phyloP scores from a whole-genome alignment of 2,329 filamentous ascomycete species.

The Cladophialophora immunda region DNA sequence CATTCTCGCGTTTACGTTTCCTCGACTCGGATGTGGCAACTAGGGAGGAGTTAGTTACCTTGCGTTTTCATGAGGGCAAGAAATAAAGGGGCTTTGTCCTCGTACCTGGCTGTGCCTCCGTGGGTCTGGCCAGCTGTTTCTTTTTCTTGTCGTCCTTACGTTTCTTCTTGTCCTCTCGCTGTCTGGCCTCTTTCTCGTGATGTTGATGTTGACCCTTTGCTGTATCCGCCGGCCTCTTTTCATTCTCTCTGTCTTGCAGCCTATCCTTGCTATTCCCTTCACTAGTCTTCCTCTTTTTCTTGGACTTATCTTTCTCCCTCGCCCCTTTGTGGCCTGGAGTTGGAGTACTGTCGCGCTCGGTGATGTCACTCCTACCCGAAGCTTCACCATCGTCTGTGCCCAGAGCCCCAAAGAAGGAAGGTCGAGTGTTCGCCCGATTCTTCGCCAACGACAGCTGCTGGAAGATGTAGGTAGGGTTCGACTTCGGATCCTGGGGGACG shows the following conservation, averaged over 20 bases:
- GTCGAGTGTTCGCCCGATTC: conserved; percentile 16
- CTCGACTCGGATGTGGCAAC: conserved; percentile 12
- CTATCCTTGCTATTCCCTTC: conserved; percentile 20
- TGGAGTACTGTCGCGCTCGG: conserved; percentile 22
- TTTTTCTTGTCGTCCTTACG: conserved; percentile 14
- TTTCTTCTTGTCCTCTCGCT: conserved; percentile 21
- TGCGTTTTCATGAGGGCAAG: not conserved
- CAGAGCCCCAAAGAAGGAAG: conserved; percentile 20
- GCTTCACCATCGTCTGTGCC: conserved; percentile 6
- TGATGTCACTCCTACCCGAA: conserved; percentile 10
- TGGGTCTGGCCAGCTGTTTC: not conserved
- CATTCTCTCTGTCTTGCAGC: conserved; percentile 12
- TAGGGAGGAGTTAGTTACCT: not conserved
- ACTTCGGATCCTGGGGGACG: conserved; percentile 30
- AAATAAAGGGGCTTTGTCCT: not conserved
- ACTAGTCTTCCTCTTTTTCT: conserved; percentile 24
- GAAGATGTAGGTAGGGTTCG: conserved; percentile 24
- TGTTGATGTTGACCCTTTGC: conserved; percentile 4
- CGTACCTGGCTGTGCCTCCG: conserved; percentile 7
- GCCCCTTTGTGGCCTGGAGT: conserved; percentile 18
- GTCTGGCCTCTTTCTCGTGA: conserved; percentile 12
- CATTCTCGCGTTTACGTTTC: conserved; percentile 26
- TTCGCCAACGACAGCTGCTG: conserved; percentile 42
- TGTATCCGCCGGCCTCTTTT: not conserved
- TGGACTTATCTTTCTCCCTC: conserved; percentile 23